Percentiles rank a stretch among this genome's conserved stretches.
Evolutionary conservation across 208 protist species (phyloP).

Genomic region (Trypanosoma theileri): DNA sequence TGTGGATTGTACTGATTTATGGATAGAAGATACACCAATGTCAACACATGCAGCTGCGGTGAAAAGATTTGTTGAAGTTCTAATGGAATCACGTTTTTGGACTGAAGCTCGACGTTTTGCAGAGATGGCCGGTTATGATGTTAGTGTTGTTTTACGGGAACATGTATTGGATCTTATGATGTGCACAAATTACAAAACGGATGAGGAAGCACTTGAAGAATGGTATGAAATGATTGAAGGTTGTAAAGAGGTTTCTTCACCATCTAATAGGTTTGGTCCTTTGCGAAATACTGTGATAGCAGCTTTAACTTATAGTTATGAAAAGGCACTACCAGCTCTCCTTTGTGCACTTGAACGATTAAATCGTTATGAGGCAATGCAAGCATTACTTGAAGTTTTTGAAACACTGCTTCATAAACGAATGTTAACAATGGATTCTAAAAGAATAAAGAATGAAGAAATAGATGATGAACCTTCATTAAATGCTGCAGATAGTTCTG

Average conservation of each 20-base stretch:
- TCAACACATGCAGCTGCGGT: constrained; percentile 43
- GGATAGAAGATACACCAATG: constrained; percentile 53
- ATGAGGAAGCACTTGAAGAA: constrained; percentile 43
- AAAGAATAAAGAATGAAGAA: constrained; percentile 12
- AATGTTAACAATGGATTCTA: not conserved
- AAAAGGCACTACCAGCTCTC: constrained; percentile 44
- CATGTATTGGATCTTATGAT: constrained; percentile 55
- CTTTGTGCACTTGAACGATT: constrained; percentile 40
- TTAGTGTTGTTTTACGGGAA: constrained; percentile 46
- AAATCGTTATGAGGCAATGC: constrained; percentile 70
- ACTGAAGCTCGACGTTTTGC: constrained; percentile 67
- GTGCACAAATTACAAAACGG: constrained; percentile 22
- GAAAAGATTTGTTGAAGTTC: constrained; percentile 48
- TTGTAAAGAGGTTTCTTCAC: constrained; percentile 61
- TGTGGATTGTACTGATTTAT: constrained; percentile 77
- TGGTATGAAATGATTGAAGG: constrained; percentile 48
- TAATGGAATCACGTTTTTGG: constrained; percentile 77
- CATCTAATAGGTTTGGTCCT: constrained; percentile 53
- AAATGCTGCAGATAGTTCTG: not conserved
- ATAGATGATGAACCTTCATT: constrained; percentile 7
- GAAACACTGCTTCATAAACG: constrained; percentile 35
- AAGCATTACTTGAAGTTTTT: constrained; percentile 65
- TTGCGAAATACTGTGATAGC: constrained; percentile 49
- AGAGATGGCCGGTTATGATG: constrained; percentile 31
- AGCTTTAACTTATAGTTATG: constrained; percentile 53